Percentiles rank a stretch among this genome's conserved stretches.
Evolutionary conservation across 768 basidiomycete genomes (phyloP).

Genomic region (Leccinum fibrillosum): DNA sequence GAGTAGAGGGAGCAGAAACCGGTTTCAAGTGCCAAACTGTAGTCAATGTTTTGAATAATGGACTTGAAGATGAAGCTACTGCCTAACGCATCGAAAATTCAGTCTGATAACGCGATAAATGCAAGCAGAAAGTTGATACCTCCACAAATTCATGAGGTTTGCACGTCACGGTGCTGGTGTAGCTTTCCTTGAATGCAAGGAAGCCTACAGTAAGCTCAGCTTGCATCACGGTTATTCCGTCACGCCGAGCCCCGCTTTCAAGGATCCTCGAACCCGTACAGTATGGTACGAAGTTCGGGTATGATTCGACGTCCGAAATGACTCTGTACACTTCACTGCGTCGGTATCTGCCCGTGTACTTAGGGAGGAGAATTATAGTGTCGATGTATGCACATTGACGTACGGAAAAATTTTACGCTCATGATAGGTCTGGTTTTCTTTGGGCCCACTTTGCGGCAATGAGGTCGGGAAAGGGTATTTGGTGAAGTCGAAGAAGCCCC

Average conservation of each 20-base stretch:
- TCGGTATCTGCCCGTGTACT: slow-evolving; percentile 55
- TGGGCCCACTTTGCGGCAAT: slow-evolving; percentile 26
- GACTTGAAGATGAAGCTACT: slow-evolving; percentile 64
- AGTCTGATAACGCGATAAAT: slow-evolving; percentile 1
- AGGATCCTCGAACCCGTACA: slow-evolving; percentile 75
- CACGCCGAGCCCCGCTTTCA: slow-evolving; percentile 21
- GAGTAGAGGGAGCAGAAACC: slow-evolving; percentile 41
- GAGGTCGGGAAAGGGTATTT: slow-evolving; percentile 45
- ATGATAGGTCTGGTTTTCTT: slow-evolving; percentile 61
- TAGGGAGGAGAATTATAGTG: slow-evolving; percentile 8
- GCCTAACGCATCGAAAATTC: slow-evolving; percentile 45
- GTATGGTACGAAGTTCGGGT: slow-evolving; percentile 85
- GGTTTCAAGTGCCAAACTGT: slow-evolving; percentile 77
- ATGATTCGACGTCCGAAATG: slow-evolving; percentile 85
- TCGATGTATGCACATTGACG: slow-evolving; percentile 33
- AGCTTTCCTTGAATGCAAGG: slow-evolving; percentile 82
- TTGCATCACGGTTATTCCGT: slow-evolving; percentile 53
- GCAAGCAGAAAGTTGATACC: slow-evolving; percentile 32
- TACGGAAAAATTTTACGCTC: slow-evolving; percentile 89
- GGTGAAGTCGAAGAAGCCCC: slow-evolving; percentile 51
- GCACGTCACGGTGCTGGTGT: slow-evolving; percentile 81
- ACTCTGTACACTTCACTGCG: slow-evolving; percentile 77
- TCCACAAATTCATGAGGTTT: slow-evolving; percentile 74
- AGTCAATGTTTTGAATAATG: slow-evolving; percentile 67
- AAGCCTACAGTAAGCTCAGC: slow-evolving; percentile 90